Conservation (phyloP, 2,329 filamentous ascomycete genomes). For the Fusarium setosum region DNA sequence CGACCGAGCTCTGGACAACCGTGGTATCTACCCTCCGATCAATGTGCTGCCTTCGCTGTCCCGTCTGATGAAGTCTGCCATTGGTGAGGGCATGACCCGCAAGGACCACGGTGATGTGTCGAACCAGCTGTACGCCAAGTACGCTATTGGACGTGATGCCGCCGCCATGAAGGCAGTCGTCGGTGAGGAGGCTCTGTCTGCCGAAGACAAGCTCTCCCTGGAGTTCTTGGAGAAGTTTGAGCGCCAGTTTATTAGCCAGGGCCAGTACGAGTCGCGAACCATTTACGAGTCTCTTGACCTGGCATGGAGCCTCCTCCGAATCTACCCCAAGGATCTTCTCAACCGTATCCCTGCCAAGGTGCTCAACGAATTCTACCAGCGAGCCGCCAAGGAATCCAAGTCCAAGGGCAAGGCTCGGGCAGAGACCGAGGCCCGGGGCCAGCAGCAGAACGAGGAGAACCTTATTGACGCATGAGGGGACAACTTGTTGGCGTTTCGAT, state of each 20-base stretch:
- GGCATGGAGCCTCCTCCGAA: conserved; percentile 94
- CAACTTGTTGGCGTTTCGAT: conserved; percentile 36
- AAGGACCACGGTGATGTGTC: conserved; percentile 98
- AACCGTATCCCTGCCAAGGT: conserved; percentile 92
- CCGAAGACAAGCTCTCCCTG: conserved; percentile 96
- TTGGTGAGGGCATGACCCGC: conserved; percentile 95
- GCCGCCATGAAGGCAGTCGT: conserved; percentile 99
- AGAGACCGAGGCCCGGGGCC: conserved; percentile 52
- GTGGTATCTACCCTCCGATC: conserved; percentile 98
- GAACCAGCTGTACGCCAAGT: conserved; percentile 99
- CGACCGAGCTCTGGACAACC: conserved; percentile 93
- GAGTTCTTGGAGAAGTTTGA: conserved; percentile 99
- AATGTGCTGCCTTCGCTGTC: conserved; percentile 98
- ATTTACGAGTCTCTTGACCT: conserved; percentile 96
- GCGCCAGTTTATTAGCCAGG: conserved; percentile 92
- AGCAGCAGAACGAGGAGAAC: conserved; percentile 64
- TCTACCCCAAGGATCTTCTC: conserved; percentile 97
- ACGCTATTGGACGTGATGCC: conserved; percentile 97
- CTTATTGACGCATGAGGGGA: conserved; percentile 66
- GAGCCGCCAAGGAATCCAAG: conserved; percentile 72
- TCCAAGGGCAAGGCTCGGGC: conserved; percentile 68
- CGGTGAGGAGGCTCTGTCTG: conserved; percentile 94
- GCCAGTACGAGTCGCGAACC: conserved; percentile 88
- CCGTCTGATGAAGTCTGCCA: conserved; percentile 99
- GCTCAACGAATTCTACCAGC: conserved; percentile 85